phyloP scores from a whole-genome alignment of 2,329 filamentous ascomycete genomes.

The Epichloe baconii region DNA sequence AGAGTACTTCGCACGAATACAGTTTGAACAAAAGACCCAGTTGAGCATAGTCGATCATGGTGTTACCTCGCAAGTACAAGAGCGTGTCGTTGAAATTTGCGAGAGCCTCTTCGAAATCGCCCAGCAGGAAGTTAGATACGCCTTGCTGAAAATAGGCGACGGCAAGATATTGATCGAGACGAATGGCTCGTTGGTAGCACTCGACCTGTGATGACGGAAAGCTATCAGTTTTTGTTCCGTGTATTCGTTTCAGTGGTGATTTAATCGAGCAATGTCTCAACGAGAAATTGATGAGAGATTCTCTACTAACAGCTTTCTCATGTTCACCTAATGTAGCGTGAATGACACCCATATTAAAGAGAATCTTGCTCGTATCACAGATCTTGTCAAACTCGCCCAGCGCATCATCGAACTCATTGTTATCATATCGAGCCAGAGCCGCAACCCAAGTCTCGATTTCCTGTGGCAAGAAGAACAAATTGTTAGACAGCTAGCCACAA shows the following conservation, averaged over 20 bases:
- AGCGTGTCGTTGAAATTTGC: slow-evolving; percentile 98
- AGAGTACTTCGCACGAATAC: slow-evolving; percentile 93
- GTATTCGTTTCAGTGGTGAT: neutral
- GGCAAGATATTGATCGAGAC: slow-evolving; percentile 86
- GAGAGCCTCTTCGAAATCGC: slow-evolving; percentile 92
- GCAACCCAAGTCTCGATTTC: slow-evolving; percentile 99
- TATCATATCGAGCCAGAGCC: slow-evolving; percentile 84
- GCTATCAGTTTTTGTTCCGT: neutral
- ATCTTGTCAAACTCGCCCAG: slow-evolving; percentile 75
- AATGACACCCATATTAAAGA: slow-evolving; percentile 97
- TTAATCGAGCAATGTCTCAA: neutral
- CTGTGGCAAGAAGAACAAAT: slow-evolving; percentile 29
- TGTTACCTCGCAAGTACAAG: slow-evolving; percentile 87
- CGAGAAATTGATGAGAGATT: neutral
- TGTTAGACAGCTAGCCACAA: neutral
- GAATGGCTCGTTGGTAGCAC: slow-evolving; percentile 83
- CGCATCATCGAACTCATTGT: slow-evolving; percentile 91
- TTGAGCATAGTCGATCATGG: slow-evolving; percentile 96
- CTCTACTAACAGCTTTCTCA: slow-evolving; percentile 68
- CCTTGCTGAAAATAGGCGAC: slow-evolving; percentile 98
- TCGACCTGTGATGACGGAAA: slow-evolving; percentile 51
- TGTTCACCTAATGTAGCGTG: slow-evolving; percentile 94
- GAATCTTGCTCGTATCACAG: slow-evolving; percentile 90
- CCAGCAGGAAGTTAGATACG: slow-evolving; percentile 92
- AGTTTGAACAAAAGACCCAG: slow-evolving; percentile 90